Percentiles rank a stretch among this genome's conserved stretches.
Conservation (phyloP, 2,329 filamentous ascomycete genomes). For the Didymella segeticola region DNA sequence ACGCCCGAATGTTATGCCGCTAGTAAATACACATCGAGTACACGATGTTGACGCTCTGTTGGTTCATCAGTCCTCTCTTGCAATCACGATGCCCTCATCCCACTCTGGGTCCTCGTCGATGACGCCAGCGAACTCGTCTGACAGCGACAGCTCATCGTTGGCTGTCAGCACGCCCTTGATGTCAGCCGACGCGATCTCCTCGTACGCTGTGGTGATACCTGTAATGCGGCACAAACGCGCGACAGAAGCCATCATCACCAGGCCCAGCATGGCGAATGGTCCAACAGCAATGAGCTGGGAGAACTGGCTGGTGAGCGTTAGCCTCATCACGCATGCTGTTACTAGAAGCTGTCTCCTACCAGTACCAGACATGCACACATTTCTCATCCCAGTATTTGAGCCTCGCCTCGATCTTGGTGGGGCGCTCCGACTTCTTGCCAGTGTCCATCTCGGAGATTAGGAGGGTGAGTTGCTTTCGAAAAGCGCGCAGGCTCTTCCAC, state of each 20-base stretch:
- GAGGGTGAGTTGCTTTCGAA: conserved; percentile 70
- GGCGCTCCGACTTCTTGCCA: conserved; percentile 27
- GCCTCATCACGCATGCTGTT: background rate
- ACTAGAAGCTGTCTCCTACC: conserved; percentile 28
- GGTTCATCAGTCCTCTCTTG: conserved; percentile 25
- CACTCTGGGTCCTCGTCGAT: conserved; percentile 40
- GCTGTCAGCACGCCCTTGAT: conserved; percentile 51
- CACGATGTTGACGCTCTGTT: background rate
- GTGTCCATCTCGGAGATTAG: conserved; percentile 53
- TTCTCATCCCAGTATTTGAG: conserved; percentile 51
- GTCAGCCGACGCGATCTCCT: conserved; percentile 52
- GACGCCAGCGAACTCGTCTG: conserved; percentile 38
- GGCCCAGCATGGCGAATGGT: conserved; percentile 54
- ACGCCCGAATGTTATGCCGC: conserved; percentile 5
- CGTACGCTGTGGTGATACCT: conserved; percentile 51
- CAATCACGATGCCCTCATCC: conserved; percentile 36
- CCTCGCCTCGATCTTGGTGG: conserved; percentile 36
- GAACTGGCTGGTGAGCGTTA: conserved; percentile 45
- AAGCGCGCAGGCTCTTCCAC: conserved; percentile 76
- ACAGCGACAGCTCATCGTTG: conserved; percentile 52
- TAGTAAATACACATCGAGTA: background rate
- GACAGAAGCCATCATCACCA: conserved; percentile 53
- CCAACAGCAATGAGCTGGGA: conserved; percentile 54
- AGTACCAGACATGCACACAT: conserved; percentile 45
- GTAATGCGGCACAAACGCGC: conserved; percentile 50